Evolutionary conservation across 2,329 filamentous ascomycete genomes (phyloP).

Genomic region (Cladophialophora chaetospira): DNA sequence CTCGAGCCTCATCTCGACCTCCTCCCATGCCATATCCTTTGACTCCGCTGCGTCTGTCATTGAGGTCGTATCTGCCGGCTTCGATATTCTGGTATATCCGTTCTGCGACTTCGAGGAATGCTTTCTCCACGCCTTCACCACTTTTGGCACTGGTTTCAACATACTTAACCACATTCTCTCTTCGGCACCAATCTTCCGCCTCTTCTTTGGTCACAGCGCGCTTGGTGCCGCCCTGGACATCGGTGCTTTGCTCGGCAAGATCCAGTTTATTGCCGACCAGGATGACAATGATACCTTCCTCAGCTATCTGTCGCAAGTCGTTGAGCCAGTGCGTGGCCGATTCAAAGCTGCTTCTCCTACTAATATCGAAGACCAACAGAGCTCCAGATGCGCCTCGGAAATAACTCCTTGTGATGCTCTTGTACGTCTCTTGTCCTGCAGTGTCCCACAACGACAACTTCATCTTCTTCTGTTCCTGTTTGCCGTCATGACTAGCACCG

Average conservation of each 20-base stretch:
- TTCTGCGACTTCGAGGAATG: slow-evolving; percentile 91
- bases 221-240: slow-evolving; percentile 45
- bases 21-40: slow-evolving; percentile 61
- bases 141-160: slow-evolving; percentile 97
- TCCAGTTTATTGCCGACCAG: slow-evolving; percentile 96
- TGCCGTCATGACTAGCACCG: background rate
- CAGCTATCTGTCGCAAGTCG: slow-evolving; percentile 90
- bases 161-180: slow-evolving; percentile 86
- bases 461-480: slow-evolving; percentile 35
- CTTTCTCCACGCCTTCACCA: slow-evolving; percentile 88
- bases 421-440: slow-evolving; percentile 95
- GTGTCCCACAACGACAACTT: slow-evolving; percentile 81
- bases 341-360: slow-evolving; percentile 77
- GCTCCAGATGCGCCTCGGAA: slow-evolving; percentile 79
- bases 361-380: slow-evolving; percentile 93
- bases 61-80: slow-evolving; percentile 89
- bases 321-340: slow-evolving; percentile 92
- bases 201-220: slow-evolving; percentile 80
- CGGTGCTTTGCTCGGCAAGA: slow-evolving; percentile 55
- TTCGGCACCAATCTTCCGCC: slow-evolving; percentile 83
- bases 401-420: slow-evolving; percentile 91
- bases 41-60: slow-evolving; percentile 87
- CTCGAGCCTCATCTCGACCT: slow-evolving; percentile 37
- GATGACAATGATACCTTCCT: slow-evolving; percentile 91
- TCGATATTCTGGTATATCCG: slow-evolving; percentile 97